Evolutionary conservation across 257 asterid genomes (phyloP).

Genomic region (Jacaranda copaia): DNA sequence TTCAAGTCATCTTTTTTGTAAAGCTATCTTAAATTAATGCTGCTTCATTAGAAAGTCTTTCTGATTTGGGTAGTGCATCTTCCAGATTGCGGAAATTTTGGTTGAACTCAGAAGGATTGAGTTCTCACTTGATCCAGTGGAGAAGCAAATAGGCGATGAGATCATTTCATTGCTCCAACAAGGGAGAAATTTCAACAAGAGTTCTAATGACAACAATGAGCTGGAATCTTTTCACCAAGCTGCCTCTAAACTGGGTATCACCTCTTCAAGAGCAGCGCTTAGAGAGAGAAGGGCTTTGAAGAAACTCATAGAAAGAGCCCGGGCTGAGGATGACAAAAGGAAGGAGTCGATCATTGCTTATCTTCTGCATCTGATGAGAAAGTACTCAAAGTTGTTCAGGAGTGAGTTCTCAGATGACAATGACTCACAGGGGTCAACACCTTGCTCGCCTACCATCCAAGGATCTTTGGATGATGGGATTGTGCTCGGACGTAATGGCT

Average conservation of each 20-base stretch:
- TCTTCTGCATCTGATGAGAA: conserved; percentile 85
- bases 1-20: background rate
- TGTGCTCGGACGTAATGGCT: conserved; percentile 57
- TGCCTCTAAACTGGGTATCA: conserved; percentile 84
- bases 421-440: conserved; percentile 97
- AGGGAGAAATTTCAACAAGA: conserved; percentile 78
- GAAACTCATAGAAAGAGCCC: conserved; percentile 90
- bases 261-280: conserved; percentile 95
- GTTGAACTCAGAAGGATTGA: conserved; percentile 73
- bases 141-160: conserved; percentile 89
- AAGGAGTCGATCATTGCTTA: conserved; percentile 94
- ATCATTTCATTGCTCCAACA: conserved; percentile 91
- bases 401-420: conserved; percentile 91
- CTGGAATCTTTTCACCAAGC: conserved; percentile 95
- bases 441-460: conserved; percentile 91
- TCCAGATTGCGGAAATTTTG: conserved; percentile 80
- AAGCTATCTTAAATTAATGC: background rate
- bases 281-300: conserved; percentile 95
- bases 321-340: conserved; percentile 88
- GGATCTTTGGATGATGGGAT: conserved; percentile 74
- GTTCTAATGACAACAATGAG: conserved; percentile 71
- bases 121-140: conserved; percentile 80
- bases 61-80: conserved; percentile 38
- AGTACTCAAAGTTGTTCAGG: conserved; percentile 90
- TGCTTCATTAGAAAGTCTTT: conserved; percentile 19